Evolutionary conservation across 192 early-diverging fungal genomes (phyloP), one percentile per base, ranked within the genome.

Genomic region (Tieghemiomyces parasiticus): DNA sequence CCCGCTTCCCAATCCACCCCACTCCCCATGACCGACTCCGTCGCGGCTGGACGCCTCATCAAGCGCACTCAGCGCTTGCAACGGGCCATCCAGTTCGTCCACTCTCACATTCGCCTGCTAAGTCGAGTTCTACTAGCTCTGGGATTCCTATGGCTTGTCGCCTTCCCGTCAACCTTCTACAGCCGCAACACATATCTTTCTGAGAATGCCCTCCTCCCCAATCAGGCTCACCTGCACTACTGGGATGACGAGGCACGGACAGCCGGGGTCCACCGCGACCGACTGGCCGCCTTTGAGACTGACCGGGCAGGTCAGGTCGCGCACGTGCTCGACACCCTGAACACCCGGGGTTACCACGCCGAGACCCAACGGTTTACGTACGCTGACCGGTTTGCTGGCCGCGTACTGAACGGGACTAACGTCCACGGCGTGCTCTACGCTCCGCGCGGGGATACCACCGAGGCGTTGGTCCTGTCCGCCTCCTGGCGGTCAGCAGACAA

Each of bases 381-480:
- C 34, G 60, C 59, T 31, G 61, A 71, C 6, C 14, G 38, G 1
- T 22, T 60, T 3, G n/a, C 31, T 19, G 28, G 28, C 31, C 49
- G 32, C 47, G 13, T 42, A 20, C 58, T 61, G 44, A 51, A 62
- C 34, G 87, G 87, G 2, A 72, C 75, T 10, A 93, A 94, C 66
- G 82, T 85, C 22, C 90, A 90, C 65, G 92, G 86, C 8, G 74
- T 94, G 12, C 70, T 84, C 47, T 70, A 85, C 22, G 87, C 94
- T n/a, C 86, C 90, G 6, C 73, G 92, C 12, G 81, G 82, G 52
- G 90, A 94, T 61, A 86, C 88, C 3, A 92, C 89, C 16, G 94
- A 97, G 68, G 83, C 91, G 14, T 63, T 97, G 28, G 75, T 95
- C 9, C 63, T 97, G 16, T 85, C 84, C 28, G 90, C 91, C 12